phyloP scores from a whole-genome alignment of 176 grass and related monocot genomes.

The Ananas comosus region DNA sequence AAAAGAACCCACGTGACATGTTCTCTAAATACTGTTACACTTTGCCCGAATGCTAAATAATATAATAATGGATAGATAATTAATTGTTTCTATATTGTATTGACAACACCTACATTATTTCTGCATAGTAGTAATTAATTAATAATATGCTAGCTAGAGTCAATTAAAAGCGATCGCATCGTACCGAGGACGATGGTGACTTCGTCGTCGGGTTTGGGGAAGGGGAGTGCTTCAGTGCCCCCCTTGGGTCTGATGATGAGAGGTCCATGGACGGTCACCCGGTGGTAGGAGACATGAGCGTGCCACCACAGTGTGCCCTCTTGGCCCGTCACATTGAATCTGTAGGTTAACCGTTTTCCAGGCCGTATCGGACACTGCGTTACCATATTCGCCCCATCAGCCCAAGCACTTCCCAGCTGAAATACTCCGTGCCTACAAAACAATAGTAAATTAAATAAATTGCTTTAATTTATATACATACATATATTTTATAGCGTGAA shows the following conservation, averaged over 20 bases:
- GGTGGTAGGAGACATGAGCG: slow-evolving; percentile 36
- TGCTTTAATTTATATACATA: background rate
- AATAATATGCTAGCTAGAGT: too few relatives aligned
- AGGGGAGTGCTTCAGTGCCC: slow-evolving; percentile 21
- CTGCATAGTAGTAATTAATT: too few relatives aligned
- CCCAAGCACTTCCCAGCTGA: slow-evolving; percentile 37
- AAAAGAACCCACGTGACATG: too few relatives aligned
- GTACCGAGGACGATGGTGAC: slow-evolving; percentile 35
- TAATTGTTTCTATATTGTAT: too few relatives aligned
- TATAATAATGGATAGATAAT: too few relatives aligned
- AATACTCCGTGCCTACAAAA: slow-evolving; percentile 49
- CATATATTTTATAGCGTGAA: background rate
- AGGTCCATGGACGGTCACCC: slow-evolving; percentile 40
- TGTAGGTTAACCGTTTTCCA: slow-evolving; percentile 31
- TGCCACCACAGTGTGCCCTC: slow-evolving; percentile 66
- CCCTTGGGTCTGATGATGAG: slow-evolving; percentile 32
- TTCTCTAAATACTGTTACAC: too few relatives aligned
- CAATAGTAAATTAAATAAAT: background rate
- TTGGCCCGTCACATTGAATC: slow-evolving; percentile 41
- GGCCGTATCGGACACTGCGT: slow-evolving; percentile 56
- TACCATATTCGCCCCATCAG: slow-evolving; percentile 59
- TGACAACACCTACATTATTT: too few relatives aligned
- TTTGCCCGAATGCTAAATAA: too few relatives aligned
- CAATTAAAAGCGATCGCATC: too few relatives aligned
- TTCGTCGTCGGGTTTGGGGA: slow-evolving; percentile 37